A percentile compares a stretch with the other conserved stretches of the same genome.
Evolutionary conservation across 805 yeast genomes (phyloP).

Genomic region (Suhomyces sp.): DNA sequence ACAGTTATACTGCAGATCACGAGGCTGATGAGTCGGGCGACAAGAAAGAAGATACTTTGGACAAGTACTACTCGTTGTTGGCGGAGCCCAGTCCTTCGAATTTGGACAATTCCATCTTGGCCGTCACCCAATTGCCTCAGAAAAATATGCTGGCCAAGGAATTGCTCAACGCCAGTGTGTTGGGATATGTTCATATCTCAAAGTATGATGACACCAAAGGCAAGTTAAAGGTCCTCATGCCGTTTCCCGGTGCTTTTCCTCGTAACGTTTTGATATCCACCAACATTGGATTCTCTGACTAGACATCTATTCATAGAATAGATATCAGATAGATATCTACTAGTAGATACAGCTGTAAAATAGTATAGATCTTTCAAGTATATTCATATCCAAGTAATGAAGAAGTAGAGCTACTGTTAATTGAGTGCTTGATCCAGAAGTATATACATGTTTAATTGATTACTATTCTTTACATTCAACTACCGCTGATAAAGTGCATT

Average conservation of each 20-base stretch:
- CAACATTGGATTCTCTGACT: conserved; percentile 68
- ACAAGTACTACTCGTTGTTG: conserved; percentile 32
- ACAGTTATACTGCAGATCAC: conserved; percentile 34
- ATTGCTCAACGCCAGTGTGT: conserved; percentile 54
- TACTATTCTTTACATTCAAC: too few relatives aligned
- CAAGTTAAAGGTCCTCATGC: conserved; percentile 69
- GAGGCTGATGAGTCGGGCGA: conserved; percentile 12
- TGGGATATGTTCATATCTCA: conserved; percentile 74
- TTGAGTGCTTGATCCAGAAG: too few relatives aligned
- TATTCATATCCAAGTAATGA: too few relatives aligned
- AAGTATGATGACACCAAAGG: conserved; percentile 74
- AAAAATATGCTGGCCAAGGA: conserved; percentile 44
- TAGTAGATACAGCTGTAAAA: too few relatives aligned
- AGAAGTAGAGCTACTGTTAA: too few relatives aligned
- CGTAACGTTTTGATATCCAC: conserved; percentile 72
- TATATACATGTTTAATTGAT: too few relatives aligned
- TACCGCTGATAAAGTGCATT: too few relatives aligned
- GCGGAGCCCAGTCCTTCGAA: conserved; percentile 48
- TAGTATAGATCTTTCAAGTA: too few relatives aligned
- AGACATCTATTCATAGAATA: not conserved
- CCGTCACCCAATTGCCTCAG: conserved; percentile 43
- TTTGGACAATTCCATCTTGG: conserved; percentile 75
- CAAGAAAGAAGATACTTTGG: conserved; percentile 28
- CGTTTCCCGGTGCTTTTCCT: conserved; percentile 86
- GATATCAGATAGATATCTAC: too few relatives aligned